Percentiles rank a stretch among this genome's conserved stretches.
Evolutionary conservation across 108 stramenopile genomes (phyloP).

Genomic region (Pseudonitzschia multistriata): DNA sequence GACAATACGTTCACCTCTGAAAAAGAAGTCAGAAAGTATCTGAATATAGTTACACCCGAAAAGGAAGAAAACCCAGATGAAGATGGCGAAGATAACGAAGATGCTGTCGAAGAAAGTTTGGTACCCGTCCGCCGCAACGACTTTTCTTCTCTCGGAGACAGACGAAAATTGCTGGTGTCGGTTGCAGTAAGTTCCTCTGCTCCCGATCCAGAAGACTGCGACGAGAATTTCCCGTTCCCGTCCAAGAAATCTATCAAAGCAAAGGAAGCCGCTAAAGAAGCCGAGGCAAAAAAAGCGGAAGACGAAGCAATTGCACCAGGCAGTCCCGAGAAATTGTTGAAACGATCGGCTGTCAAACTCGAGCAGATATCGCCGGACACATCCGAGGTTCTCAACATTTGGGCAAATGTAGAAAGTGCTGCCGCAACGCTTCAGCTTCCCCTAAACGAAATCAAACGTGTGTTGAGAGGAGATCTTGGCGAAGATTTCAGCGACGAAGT

Average conservation of each 20-base stretch:
- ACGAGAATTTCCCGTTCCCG: slow-evolving; percentile 67
- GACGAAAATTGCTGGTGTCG: slow-evolving; percentile 62
- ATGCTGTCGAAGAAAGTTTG: slow-evolving; percentile 16
- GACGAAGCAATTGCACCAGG: slow-evolving; percentile 27
- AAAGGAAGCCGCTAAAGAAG: slow-evolving; percentile 27
- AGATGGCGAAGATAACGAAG: slow-evolving; percentile 20
- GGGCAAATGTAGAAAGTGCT: slow-evolving; percentile 78
- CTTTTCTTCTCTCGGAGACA: slow-evolving; percentile 63
- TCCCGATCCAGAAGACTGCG: slow-evolving; percentile 64
- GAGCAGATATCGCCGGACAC: slow-evolving; percentile 72
- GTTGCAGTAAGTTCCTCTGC: slow-evolving; percentile 47
- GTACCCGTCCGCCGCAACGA: slow-evolving; percentile 75
- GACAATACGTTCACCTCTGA: slow-evolving; percentile 60
- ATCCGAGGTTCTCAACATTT: slow-evolving; percentile 68
- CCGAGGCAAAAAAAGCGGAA: slow-evolving; percentile 16
- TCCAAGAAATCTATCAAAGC: slow-evolving; percentile 52
- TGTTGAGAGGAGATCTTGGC: slow-evolving; percentile 73
- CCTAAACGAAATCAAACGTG: slow-evolving; percentile 51
- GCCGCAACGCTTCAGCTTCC: slow-evolving; percentile 79
- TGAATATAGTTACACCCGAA: slow-evolving; percentile 10
- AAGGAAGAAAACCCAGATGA: slow-evolving; percentile 11
- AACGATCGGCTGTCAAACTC: slow-evolving; percentile 76
- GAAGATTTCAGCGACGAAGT: slow-evolving; percentile 85
- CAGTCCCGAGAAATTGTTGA: slow-evolving; percentile 42
- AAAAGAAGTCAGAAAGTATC: slow-evolving; percentile 18